Percentiles rank a stretch among this genome's conserved stretches.
Evolutionary conservation across 2,329 filamentous ascomycete genomes (phyloP).

Genomic region (Lecanicillium sp.): DNA sequence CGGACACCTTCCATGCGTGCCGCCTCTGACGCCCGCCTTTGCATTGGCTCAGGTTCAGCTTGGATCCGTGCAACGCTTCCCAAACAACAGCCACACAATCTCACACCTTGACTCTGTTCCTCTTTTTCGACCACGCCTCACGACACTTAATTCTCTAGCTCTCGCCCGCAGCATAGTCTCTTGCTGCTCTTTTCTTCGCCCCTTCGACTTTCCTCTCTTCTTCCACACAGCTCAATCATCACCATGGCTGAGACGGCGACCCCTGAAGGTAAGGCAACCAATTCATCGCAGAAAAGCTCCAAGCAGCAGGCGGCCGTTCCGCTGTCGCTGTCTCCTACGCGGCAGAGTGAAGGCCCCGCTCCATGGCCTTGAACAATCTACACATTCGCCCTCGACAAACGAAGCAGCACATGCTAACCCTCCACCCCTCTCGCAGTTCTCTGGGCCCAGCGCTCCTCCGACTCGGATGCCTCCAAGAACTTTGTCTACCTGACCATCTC

Average conservation of each 20-base stretch:
- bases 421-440: too few relatives aligned
- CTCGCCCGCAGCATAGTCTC: neutral
- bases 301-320: neutral
- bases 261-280: conserved; percentile 31
- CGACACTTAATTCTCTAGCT: neutral
- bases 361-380: neutral
- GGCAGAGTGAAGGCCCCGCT: too few relatives aligned
- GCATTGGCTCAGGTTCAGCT: too few relatives aligned
- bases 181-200: conserved; percentile 5
- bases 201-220: conserved; percentile 9
- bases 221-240: conserved; percentile 9
- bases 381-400: too few relatives aligned
- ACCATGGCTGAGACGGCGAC: conserved; percentile 24
- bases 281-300: neutral
- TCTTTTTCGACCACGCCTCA: too few relatives aligned
- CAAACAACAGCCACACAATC: neutral
- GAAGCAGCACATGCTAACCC: too few relatives aligned
- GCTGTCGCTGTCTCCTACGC: too few relatives aligned
- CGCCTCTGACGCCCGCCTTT: neutral
- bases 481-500: conserved; percentile 89
- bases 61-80: too few relatives aligned
- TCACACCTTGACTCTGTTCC: conserved; percentile 7
- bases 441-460: conserved; percentile 95
- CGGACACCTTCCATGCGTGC: conserved; percentile 31
- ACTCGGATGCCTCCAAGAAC: conserved; percentile 76